Conservation (phyloP, 2,329 filamentous ascomycete species). For the Neonectria ditissima region DNA sequence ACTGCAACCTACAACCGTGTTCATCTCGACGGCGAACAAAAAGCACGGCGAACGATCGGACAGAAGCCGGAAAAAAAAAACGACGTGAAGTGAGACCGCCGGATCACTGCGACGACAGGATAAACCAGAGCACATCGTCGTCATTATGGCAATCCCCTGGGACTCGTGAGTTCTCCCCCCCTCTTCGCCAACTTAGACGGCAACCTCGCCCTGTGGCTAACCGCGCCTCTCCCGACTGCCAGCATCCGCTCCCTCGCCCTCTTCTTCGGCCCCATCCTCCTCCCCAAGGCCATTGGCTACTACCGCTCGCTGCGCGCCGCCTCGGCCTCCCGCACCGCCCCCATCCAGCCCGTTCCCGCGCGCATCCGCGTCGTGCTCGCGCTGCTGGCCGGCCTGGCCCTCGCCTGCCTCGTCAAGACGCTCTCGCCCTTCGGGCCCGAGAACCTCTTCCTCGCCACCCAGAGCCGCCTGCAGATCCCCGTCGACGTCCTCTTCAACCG, state of each 20-base stretch:
- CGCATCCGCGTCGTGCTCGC: constrained; percentile 68
- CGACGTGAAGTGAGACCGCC: neutral
- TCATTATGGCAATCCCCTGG: constrained; percentile 46
- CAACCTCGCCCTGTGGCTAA: constrained; percentile 16
- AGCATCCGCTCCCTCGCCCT: constrained; percentile 68
- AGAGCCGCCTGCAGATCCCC: constrained; percentile 87
- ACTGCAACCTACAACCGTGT: constrained; percentile 24
- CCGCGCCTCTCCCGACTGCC: neutral
- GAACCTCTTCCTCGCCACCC: constrained; percentile 83
- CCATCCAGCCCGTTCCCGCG: constrained; percentile 67
- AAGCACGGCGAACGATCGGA: neutral
- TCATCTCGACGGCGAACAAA: constrained; percentile 3
- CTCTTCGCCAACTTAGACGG: neutral
- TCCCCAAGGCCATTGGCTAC: constrained; percentile 74
- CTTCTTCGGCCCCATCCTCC: constrained; percentile 77
- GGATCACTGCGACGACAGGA: neutral
- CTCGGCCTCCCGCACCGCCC: constrained; percentile 57
- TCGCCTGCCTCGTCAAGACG: constrained; percentile 66
- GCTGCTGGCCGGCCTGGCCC: constrained; percentile 65
- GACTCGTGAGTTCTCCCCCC: constrained; percentile 40
- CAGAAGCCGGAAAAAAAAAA: no score
- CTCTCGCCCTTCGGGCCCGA: constrained; percentile 77
- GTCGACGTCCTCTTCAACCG: constrained; percentile 86
- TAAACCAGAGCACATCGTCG: neutral
- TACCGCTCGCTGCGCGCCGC: constrained; percentile 67